Evolutionary conservation across 805 yeast species (phyloP), one percentile per base, ranked within the genome.

Genomic region (Candida glaebosa): DNA sequence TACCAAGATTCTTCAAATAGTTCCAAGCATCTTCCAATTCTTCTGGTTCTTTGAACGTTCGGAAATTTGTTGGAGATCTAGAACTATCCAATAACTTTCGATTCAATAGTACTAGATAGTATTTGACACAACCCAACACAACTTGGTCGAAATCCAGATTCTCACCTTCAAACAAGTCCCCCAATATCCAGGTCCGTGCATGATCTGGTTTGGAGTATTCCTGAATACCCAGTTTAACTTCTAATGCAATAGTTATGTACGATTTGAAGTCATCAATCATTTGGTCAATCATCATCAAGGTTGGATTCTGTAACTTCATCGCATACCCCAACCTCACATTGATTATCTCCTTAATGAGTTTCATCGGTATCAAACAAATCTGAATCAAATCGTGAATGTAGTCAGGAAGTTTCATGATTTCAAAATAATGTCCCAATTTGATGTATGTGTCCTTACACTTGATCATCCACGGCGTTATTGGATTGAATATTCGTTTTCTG

Each of bases 281-380:
- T 63, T 91, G 96, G 61, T 93, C 99, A 51, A 93, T 87, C 82
- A 88, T 87, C 89, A 88, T 85, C 81, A 90, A 79, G 0, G 97
- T 89, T 1, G 96, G 96, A 52, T 84, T 85, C 39, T 76, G 79
- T 37, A 91, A 64, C 54, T 84, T 84, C 58, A 77, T 73, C 2
- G 97, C 96, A 57, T 87, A 89, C 1, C 74, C 68, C 34, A 91
- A 67, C 49, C 97, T 75, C 32, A 86, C 76, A 26, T 75, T 74
- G 33, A 90, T 83, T 39, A 87, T 76, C 52, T 87, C 96, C 53
- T 82, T 84, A 52, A 89, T 82, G 34, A 93, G 67, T 46, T 78
- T 79, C 52, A 87, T 72, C 0, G 98, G 97, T 47, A 93, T 86
- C 40, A 76, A 69, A 30, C 88, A 75, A 12, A 91, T 58, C 16